Percentiles rank a stretch among this genome's conserved stretches.
Evolutionary conservation across 495 filamentous ascomycete genomes (phyloP).

Genomic region (Cenococcum geophilum): DNA sequence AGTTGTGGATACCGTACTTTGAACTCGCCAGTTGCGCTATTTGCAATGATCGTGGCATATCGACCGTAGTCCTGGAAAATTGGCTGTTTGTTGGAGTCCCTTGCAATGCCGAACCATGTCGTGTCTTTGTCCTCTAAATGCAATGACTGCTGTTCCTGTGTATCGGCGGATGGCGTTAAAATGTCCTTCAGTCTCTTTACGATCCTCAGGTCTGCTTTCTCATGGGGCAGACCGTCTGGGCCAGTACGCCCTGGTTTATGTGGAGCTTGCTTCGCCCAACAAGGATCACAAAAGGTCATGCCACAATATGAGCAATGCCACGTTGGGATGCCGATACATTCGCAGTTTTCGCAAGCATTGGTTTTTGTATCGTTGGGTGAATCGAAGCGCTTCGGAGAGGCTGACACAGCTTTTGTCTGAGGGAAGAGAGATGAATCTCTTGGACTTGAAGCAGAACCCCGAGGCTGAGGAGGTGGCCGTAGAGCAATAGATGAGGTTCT

Average conservation of each 20-base stretch:
- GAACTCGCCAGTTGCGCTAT: background rate
- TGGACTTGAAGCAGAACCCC: background rate
- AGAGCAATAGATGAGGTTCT: background rate
- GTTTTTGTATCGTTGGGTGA: background rate
- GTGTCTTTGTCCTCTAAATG: constrained; percentile 42
- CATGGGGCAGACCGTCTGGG: background rate
- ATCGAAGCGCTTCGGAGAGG: background rate
- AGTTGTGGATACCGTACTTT: constrained; percentile 41
- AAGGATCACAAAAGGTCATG: background rate
- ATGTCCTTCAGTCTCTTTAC: background rate
- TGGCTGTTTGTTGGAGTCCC: constrained; percentile 40
- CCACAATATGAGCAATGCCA: background rate
- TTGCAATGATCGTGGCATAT: constrained; percentile 20
- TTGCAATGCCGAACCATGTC: constrained; percentile 45
- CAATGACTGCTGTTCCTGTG: constrained; percentile 7
- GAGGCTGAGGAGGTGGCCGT: background rate
- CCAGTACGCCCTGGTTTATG: background rate
- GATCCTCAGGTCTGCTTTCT: background rate
- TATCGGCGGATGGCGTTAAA: background rate
- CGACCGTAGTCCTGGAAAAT: constrained; percentile 41
- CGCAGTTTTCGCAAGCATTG: background rate
- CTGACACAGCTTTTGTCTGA: background rate
- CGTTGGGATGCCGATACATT: background rate
- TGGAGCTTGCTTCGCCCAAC: background rate
- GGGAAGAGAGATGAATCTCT: background rate